Conservation (phyloP, 148 eudicot species). For the Camellia sinensis region DNA sequence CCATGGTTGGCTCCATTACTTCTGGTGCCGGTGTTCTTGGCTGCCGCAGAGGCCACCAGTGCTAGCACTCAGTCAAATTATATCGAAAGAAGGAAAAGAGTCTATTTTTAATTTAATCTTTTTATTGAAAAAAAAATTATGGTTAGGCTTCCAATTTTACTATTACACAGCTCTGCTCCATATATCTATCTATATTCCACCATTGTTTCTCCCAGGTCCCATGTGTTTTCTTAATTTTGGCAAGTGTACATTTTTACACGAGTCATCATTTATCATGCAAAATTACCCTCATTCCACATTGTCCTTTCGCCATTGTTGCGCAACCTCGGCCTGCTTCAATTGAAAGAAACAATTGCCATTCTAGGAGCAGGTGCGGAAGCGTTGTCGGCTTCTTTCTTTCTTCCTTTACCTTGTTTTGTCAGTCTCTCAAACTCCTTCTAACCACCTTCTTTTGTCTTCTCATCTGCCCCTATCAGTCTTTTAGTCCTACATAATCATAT, state of each 20-base stretch:
- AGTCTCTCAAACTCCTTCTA: not conserved
- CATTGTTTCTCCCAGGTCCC: not conserved
- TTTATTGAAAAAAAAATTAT: too few species aligned
- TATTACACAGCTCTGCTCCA: not conserved
- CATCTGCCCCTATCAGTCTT: slow-evolving; percentile 2
- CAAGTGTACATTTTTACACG: slow-evolving; percentile 67
- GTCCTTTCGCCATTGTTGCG: slow-evolving; percentile 29
- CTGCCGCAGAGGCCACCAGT: slow-evolving; percentile 63
- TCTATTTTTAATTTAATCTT: not conserved
- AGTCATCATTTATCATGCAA: slow-evolving; percentile 33
- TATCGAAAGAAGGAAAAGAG: too few species aligned
- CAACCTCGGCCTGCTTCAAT: slow-evolving; percentile 80
- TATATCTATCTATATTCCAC: slow-evolving; percentile 13
- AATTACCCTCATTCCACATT: slow-evolving; percentile 12
- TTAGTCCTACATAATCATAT: not conserved
- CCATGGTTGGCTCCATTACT: slow-evolving; percentile 79
- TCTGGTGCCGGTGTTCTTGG: slow-evolving; percentile 73
- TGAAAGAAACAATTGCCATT: slow-evolving; percentile 18
- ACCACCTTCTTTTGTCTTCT: not conserved
- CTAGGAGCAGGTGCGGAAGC: slow-evolving; percentile 57
- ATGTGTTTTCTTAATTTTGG: slow-evolving; percentile 19
- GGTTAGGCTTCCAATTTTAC: slow-evolving; percentile 12
- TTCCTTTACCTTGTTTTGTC: not conserved
- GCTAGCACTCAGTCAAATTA: slow-evolving; percentile 28
- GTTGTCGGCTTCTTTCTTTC: slow-evolving; percentile 36